Conservation (phyloP, 805 yeast species). For the Monosporozyma aquatica region DNA sequence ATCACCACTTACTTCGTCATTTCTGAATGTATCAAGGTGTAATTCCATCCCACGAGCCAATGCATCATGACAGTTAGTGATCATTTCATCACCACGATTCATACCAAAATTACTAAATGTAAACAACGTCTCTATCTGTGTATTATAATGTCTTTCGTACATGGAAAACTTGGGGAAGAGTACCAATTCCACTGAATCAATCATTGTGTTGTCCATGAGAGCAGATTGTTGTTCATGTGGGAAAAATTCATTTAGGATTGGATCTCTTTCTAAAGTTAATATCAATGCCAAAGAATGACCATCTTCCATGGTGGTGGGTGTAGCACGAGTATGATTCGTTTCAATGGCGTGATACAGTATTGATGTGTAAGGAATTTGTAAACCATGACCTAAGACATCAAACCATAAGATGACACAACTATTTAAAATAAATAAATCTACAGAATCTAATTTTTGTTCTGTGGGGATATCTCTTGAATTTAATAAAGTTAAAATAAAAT, state of each 20-base stretch:
- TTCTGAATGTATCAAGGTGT: constrained; percentile 10
- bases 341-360: constrained; percentile 28
- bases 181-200: constrained; percentile 27
- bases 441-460: constrained; percentile 10
- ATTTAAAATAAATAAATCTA: constrained; percentile 34
- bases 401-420: constrained; percentile 35
- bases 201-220: constrained; percentile 3
- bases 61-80: constrained; percentile 32
- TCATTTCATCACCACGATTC: constrained; percentile 34
- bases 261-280: constrained; percentile 24
- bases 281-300: constrained; percentile 24
- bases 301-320: constrained; percentile 6
- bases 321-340: constrained; percentile 6
- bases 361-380: constrained; percentile 31
- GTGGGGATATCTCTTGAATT: not conserved
- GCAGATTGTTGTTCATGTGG: constrained; percentile 8
- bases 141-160: constrained; percentile 31
- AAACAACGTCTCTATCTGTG: constrained; percentile 30
- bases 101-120: constrained; percentile 32
- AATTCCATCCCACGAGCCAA: constrained; percentile 30
- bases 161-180: constrained; percentile 32
- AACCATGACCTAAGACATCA: constrained; percentile 27
- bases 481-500: constrained; percentile 22
- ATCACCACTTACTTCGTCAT: constrained; percentile 2
- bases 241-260: constrained; percentile 17